Percentiles rank a stretch among this genome's conserved stretches.
phyloP scores from a whole-genome alignment of 805 yeast species.

The Lipomyces lipofer region DNA sequence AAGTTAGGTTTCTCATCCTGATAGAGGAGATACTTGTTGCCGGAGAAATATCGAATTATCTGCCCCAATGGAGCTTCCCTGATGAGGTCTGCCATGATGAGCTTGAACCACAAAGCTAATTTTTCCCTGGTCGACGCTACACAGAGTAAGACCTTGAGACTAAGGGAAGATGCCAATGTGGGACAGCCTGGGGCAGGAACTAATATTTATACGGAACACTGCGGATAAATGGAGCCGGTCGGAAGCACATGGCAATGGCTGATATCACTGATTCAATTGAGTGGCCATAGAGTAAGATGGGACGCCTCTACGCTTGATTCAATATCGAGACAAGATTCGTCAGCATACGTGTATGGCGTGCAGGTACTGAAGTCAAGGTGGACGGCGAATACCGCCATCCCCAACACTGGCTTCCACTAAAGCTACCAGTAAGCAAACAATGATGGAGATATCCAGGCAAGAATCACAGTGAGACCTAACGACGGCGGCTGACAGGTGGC shows the following conservation, averaged over 20 bases:
- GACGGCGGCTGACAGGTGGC: no score
- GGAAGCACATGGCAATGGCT: neutral
- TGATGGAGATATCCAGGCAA: no score
- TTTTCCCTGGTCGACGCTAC: neutral
- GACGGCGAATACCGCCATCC: no score
- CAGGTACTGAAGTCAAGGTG: no score
- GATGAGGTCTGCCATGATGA: conserved; percentile 1
- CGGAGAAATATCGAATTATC: conserved; percentile 2
- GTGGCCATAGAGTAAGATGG: no score
- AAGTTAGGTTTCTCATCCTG: conserved; percentile 11
- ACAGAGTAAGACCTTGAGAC: neutral
- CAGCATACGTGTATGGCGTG: no score
- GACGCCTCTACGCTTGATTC: no score
- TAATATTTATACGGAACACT: neutral
- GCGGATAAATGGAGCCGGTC: neutral
- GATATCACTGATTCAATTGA: neutral
- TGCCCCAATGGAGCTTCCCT: conserved; percentile 13
- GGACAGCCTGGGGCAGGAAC: neutral
- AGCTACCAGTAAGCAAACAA: no score
- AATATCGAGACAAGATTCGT: no score
- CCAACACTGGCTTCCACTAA: no score
- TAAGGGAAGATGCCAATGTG: neutral
- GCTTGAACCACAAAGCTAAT: neutral
- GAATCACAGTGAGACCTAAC: no score
- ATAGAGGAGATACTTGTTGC: neutral